Evolutionary conservation across 1,139 yeast species (phyloP).

Genomic region (Yamadazyma conglobata): DNA sequence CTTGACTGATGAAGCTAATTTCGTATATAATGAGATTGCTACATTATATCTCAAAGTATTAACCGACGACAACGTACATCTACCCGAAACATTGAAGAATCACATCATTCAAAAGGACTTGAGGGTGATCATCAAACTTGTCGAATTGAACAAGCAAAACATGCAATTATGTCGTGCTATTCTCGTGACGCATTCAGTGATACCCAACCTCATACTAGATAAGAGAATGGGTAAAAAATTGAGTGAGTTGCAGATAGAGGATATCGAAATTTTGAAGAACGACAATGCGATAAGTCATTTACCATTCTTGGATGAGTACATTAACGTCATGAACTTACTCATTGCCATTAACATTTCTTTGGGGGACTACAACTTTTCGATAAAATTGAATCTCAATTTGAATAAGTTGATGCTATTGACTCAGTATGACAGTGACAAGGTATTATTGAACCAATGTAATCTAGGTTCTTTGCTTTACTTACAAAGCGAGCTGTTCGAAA

Average conservation of each 20-base stretch:
- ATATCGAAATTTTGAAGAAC: slow-evolving; percentile 29
- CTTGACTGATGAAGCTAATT: slow-evolving; percentile 59
- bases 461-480: slow-evolving; percentile 69
- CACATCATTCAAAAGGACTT: slow-evolving; percentile 67
- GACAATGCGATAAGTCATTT: neutral
- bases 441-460: slow-evolving; percentile 65
- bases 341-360: slow-evolving; percentile 64
- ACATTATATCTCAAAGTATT: slow-evolving; percentile 60
- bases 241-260: slow-evolving; percentile 4
- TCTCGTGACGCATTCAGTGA: slow-evolving; percentile 57
- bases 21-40: slow-evolving; percentile 64
- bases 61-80: slow-evolving; percentile 20
- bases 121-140: slow-evolving; percentile 64
- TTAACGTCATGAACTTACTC: slow-evolving; percentile 68
- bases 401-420: slow-evolving; percentile 74
- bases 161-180: slow-evolving; percentile 56
- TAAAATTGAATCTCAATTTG: slow-evolving; percentile 60
- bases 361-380: slow-evolving; percentile 64
- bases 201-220: slow-evolving; percentile 56
- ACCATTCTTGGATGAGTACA: slow-evolving; percentile 63
- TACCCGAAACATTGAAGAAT: slow-evolving; percentile 20
- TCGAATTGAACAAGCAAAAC: slow-evolving; percentile 50
- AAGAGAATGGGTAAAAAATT: slow-evolving; percentile 15
- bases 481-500: slow-evolving; percentile 66
- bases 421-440: slow-evolving; percentile 63